Conservation (phyloP, 306 rosid genomes). For the Casuarina equisetifolia region DNA sequence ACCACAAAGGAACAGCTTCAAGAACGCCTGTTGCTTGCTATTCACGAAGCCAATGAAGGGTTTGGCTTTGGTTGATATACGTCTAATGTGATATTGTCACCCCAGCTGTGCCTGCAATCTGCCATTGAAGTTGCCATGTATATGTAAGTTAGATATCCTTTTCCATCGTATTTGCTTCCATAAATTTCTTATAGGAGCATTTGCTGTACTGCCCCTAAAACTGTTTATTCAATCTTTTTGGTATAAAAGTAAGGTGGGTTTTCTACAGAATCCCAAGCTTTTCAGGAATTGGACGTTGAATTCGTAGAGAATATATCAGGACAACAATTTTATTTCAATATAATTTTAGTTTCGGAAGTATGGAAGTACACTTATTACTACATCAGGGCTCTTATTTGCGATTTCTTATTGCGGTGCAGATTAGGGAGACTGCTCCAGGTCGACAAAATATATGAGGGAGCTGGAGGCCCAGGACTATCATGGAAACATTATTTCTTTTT, state of each 20-base stretch:
- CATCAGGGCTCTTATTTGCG: not conserved
- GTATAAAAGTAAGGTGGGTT: not conserved
- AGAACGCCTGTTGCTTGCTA: slow-evolving; percentile 94
- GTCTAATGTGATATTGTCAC: slow-evolving; percentile 23
- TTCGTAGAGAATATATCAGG: not conserved
- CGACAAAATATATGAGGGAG: not conserved
- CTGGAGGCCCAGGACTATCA: not conserved
- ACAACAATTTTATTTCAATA: not conserved
- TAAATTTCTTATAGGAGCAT: not conserved
- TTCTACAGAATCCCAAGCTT: not conserved
- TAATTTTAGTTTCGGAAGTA: not conserved
- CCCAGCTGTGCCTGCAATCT: slow-evolving; percentile 37
- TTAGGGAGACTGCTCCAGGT: not conserved
- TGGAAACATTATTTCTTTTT: not conserved
- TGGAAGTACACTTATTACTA: not conserved
- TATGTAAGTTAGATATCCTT: slow-evolving; percentile 48
- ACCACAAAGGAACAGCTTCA: slow-evolving; percentile 90
- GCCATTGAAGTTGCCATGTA: slow-evolving; percentile 42
- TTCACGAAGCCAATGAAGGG: slow-evolving; percentile 97
- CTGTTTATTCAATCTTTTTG: not conserved
- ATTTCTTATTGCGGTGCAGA: not conserved
- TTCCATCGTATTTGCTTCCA: slow-evolving; percentile 4
- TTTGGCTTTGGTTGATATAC: slow-evolving; percentile 81
- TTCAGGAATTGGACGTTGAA: not conserved
- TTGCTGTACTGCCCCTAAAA: not conserved